Conservation (phyloP, 2,329 filamentous ascomycete species). For the Trichoderma endophyticum region DNA sequence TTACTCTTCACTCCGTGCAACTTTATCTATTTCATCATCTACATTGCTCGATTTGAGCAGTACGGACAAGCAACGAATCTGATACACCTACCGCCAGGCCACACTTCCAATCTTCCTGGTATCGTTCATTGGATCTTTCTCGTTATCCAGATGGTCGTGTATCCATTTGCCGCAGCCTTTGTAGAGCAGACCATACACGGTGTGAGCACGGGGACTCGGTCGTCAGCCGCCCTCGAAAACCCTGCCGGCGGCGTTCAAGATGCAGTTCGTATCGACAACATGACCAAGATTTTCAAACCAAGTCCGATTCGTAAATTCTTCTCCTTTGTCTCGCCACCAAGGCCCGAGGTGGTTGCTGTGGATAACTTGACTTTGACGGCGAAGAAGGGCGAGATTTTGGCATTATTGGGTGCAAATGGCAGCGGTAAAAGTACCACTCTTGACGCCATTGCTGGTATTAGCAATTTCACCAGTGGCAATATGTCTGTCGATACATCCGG, state of each 20-base stretch:
- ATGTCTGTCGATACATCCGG: constrained; percentile 64
- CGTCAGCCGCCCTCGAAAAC: constrained; percentile 20
- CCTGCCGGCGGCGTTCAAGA: constrained; percentile 31
- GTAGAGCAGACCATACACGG: constrained; percentile 57
- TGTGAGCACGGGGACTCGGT: constrained; percentile 48
- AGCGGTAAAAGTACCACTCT: constrained; percentile 71
- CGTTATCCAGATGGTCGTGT: constrained; percentile 65
- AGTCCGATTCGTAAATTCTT: constrained; percentile 55
- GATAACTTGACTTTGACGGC: constrained; percentile 66
- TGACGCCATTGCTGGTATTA: constrained; percentile 31
- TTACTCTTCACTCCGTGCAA: constrained; percentile 82
- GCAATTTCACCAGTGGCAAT: constrained; percentile 52
- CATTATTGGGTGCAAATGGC: constrained; percentile 63
- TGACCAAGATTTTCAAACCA: constrained; percentile 73
- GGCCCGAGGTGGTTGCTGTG: constrained; percentile 70
- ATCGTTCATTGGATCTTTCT: constrained; percentile 73
- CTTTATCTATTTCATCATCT: constrained; percentile 71
- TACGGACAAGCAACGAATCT: constrained; percentile 58
- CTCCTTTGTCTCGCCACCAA: constrained; percentile 44
- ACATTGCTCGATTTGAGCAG: constrained; percentile 69
- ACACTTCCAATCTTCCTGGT: constrained; percentile 63
- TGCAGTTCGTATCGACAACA: constrained; percentile 65
- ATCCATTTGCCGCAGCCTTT: constrained; percentile 66
- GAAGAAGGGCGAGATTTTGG: constrained; percentile 71
- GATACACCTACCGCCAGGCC: constrained; percentile 54